A percentile compares a stretch with the other conserved stretches of the same genome.
Conservation (phyloP, 2,329 filamentous ascomycete genomes). For the Penicillium sp. region DNA sequence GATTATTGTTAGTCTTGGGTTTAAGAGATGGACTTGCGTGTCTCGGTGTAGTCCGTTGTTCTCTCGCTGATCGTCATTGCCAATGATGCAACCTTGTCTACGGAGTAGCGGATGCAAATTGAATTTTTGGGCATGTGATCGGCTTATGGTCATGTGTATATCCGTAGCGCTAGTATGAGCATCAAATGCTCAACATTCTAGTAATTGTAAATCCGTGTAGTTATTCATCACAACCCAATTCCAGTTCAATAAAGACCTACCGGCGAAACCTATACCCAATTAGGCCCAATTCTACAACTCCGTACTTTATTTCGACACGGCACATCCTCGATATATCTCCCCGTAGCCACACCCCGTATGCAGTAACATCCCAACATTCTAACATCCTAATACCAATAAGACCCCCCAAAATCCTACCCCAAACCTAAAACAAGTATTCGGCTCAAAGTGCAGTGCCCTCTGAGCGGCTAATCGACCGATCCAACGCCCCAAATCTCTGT, state of each 20-base stretch:
- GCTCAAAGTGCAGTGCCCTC: background rate
- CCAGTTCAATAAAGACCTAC: background rate
- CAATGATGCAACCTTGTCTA: background rate
- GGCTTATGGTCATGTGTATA: background rate
- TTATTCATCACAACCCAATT: background rate
- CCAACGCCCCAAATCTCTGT: conserved; percentile 2
- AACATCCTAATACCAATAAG: background rate
- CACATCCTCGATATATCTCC: background rate
- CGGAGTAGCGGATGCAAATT: background rate
- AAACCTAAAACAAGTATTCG: background rate
- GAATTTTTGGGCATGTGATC: background rate
- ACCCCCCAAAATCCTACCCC: background rate
- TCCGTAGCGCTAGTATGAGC: background rate
- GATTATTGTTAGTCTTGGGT: background rate
- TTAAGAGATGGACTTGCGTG: background rate
- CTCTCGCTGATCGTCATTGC: background rate
- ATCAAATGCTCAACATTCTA: background rate
- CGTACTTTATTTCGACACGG: background rate
- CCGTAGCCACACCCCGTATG: too few relatives aligned
- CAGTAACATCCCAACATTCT: too few relatives aligned
- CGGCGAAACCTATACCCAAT: background rate
- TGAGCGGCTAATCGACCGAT: conserved; percentile 8
- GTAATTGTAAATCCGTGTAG: background rate
- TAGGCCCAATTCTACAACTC: background rate
- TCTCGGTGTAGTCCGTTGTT: background rate